Conservation (phyloP, 768 basidiomycete genomes). For the Lactarius sp. region DNA sequence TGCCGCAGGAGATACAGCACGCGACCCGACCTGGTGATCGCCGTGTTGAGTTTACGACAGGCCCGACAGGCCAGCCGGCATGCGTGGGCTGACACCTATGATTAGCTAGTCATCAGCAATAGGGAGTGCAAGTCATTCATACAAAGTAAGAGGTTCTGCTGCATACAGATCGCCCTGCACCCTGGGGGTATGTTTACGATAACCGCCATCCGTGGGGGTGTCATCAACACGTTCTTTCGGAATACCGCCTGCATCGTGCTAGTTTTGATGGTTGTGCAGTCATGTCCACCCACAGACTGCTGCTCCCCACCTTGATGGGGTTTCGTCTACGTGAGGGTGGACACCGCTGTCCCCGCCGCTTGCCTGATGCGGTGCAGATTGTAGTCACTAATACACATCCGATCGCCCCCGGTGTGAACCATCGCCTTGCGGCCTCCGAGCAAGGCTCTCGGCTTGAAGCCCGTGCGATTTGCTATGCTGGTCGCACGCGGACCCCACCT, state of each 20-base stretch:
- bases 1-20: not conserved
- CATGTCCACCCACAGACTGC: not conserved
- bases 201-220: not conserved
- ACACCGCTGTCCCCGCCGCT: not conserved
- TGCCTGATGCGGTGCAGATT: constrained; percentile 4
- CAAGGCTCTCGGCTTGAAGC: not conserved
- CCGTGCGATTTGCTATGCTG: not conserved
- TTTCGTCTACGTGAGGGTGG: no score
- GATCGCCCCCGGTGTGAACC: not conserved
- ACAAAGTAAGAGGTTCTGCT: constrained; percentile 4
- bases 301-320: not conserved
- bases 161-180: constrained; percentile 5
- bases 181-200: not conserved
- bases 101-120: no score
- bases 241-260: not conserved
- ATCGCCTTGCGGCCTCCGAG: constrained; percentile 1
- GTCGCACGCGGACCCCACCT: constrained; percentile 9
- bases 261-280: not conserved
- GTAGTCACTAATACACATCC: constrained; percentile 8
- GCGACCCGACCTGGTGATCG: not conserved
- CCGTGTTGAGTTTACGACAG: not conserved
- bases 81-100: not conserved
- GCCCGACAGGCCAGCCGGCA: not conserved
- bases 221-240: not conserved
- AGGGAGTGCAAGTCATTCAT: not conserved